Conservation (phyloP, 352 stramenopile genomes). For the Blastocystis sp. region DNA sequence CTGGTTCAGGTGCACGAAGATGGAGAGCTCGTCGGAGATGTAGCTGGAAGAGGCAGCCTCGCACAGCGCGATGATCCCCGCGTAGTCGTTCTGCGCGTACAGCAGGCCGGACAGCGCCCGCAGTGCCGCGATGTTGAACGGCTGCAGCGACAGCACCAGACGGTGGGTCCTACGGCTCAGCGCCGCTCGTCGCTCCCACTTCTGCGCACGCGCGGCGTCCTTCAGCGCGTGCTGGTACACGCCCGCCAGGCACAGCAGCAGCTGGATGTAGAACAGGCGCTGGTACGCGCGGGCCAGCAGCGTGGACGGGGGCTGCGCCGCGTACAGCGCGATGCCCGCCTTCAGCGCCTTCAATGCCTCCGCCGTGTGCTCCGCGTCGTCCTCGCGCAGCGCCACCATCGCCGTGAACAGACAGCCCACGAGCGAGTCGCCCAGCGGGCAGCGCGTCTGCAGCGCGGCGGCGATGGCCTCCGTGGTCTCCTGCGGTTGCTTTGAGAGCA, state of each 20-base stretch:
- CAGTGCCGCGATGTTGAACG: background rate
- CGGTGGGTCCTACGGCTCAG: constrained; percentile 1
- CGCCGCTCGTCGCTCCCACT: background rate
- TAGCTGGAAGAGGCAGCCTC: background rate
- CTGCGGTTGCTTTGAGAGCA: background rate
- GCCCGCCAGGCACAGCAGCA: background rate
- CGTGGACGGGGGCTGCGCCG: background rate
- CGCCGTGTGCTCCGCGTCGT: background rate
- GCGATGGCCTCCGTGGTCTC: background rate
- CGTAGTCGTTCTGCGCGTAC: background rate
- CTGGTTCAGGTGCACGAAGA: background rate
- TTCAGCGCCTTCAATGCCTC: background rate
- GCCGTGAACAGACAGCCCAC: background rate
- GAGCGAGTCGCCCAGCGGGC: background rate
- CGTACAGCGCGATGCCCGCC: background rate
- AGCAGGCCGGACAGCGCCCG: background rate
- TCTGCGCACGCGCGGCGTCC: background rate
- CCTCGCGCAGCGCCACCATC: background rate
- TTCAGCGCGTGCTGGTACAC: background rate
- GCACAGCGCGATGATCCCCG: background rate
- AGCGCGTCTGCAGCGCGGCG: background rate
- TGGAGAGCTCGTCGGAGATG: background rate
- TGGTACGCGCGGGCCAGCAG: background rate
- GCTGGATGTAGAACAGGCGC: background rate
- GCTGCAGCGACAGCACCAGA: background rate